These are phyloP conservation scores for Aspergillus fischeri DNA, from an alignment of 2,329 filamentous ascomycete genomes.

Conservation along the genomic window DNA sequence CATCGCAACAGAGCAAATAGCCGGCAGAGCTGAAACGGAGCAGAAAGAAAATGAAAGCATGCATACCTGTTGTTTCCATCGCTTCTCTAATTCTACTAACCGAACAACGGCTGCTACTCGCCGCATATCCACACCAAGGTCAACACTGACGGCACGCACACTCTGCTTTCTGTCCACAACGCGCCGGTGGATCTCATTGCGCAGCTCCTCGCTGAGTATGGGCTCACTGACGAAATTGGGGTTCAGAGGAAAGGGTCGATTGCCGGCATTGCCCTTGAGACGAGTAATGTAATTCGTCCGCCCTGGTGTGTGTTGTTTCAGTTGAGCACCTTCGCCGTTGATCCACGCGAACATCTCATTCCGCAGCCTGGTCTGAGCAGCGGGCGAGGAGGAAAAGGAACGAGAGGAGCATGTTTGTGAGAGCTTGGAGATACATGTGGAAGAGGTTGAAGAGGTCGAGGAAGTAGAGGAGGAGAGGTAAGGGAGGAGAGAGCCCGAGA, in stretches of 20 bases:
- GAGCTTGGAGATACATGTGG: constrained; percentile 8
- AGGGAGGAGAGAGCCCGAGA: constrained; percentile 32
- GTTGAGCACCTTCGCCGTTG: constrained; percentile 32
- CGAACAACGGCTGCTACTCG: constrained; percentile 81
- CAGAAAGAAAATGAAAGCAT: constrained; percentile 14
- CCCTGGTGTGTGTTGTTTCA: constrained; percentile 31
- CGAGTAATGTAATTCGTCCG: constrained; percentile 28
- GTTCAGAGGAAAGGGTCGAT: constrained; percentile 71
- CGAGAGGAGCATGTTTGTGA: constrained; percentile 22
- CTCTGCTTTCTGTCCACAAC: constrained; percentile 64
- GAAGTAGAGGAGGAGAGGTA: constrained; percentile 25
- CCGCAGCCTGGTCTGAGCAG: constrained; percentile 47
- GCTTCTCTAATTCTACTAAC: constrained; percentile 79
- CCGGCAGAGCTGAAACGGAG: constrained; percentile 1
- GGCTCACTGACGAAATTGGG: constrained; percentile 63
- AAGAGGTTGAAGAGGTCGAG: constrained; percentile 18
- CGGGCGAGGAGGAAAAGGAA: constrained; percentile 31
- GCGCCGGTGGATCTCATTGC: constrained; percentile 68
- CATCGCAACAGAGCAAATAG: background rate
- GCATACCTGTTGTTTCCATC: constrained; percentile 71
- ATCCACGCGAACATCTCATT: constrained; percentile 58
- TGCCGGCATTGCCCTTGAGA: constrained; percentile 10
- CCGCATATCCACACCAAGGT: constrained; percentile 74
- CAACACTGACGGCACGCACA: constrained; percentile 71
- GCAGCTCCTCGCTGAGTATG: constrained; percentile 68